Base-by-base conservation (phyloP, 202 grass and related monocot species). In the Saccharum hybrid region DNA sequence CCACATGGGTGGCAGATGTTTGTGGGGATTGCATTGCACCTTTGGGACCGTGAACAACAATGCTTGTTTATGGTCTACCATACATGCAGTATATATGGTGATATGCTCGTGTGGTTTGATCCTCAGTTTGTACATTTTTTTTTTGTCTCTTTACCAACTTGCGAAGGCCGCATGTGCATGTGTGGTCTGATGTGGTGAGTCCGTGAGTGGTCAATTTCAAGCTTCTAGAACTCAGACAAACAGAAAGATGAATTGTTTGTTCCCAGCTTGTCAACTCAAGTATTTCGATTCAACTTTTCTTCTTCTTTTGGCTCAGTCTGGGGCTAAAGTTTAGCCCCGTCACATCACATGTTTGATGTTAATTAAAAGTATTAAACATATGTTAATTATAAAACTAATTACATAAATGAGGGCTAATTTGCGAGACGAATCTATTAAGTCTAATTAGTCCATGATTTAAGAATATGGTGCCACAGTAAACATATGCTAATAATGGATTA, bases 1-100 rank as follows among this genome's bases (percentile, higher is more conserved):
- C 40, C 84, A 68, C 66, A 86, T 74, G 72, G 40, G 40, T 74
- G 65, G 85, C 78, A 86, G 67, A 73, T 79, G 76, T 86, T 85
- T 68, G 73, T 59, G 68, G 80, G 80, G 68, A 79, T 78, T 80
- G 45, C 45, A 14, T 78, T 79, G 41, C 69, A 28, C 67, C 70
- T 75, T 66, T 38, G 80, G 75, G 63, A 74, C 84, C 75, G 69
- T 71, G 70, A 71, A 19, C 84, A 71, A 43, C 80, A 71, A 56
- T 83, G 51, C 26, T 39, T 65, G 80, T 75, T 83, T 64, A 74
- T 83, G 83, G 79, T 45, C 12, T 78, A 70, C 21, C 11, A 56
- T 78, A 23, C 21, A 51, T 56, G 71, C 46, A 54, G 71, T 36
- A 63, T 74, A 79, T 68, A 78, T 63, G 63, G 40, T 71, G 16